These are phyloP conservation scores for Agrocybe chaxingu DNA, from an alignment of 768 basidiomycete genomes.

Conservation along the genomic window DNA sequence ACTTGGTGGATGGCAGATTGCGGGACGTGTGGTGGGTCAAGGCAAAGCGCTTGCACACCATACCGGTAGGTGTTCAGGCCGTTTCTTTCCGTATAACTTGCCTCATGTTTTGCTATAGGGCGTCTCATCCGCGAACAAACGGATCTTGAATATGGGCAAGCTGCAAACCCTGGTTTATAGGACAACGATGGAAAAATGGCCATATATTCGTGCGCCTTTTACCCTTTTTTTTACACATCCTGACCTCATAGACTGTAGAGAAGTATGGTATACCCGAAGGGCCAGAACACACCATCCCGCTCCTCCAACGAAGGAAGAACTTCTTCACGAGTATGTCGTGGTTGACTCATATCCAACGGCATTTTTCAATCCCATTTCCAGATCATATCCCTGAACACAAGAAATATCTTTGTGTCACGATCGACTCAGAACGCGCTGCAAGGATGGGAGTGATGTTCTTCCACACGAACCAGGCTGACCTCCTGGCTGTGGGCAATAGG, in stretches of 20 bases:
- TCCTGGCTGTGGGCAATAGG: conserved; percentile 15
- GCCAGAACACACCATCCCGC: conserved; percentile 22
- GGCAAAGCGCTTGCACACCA: conserved; percentile 17
- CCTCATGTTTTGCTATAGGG: conserved; percentile 8
- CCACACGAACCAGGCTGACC: conserved; percentile 5
- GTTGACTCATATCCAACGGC: not conserved
- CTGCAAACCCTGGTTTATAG: conserved; percentile 12
- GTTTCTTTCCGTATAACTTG: not conserved
- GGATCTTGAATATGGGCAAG: conserved; percentile 16
- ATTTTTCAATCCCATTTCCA: not conserved
- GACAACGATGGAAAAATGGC: conserved; percentile 14
- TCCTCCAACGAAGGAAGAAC: conserved; percentile 15
- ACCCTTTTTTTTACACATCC: not conserved
- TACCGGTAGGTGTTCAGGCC: conserved; percentile 14
- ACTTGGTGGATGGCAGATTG: conserved; percentile 16
- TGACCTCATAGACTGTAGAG: conserved; percentile 6
- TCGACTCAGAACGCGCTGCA: conserved; percentile 16
- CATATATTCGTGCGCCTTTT: conserved; percentile 16
- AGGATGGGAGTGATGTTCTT: conserved; percentile 20
- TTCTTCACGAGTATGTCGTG: conserved; percentile 9
- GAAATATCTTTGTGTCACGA: conserved; percentile 15
- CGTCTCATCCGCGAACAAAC: conserved; percentile 11
- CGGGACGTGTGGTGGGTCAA: conserved; percentile 24
- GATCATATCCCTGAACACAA: conserved; percentile 11
- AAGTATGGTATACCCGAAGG: conserved; percentile 16